Base-by-base conservation (phyloP, 2,329 filamentous ascomycete species). In the Neofusicoccum umdonicola region DNA sequence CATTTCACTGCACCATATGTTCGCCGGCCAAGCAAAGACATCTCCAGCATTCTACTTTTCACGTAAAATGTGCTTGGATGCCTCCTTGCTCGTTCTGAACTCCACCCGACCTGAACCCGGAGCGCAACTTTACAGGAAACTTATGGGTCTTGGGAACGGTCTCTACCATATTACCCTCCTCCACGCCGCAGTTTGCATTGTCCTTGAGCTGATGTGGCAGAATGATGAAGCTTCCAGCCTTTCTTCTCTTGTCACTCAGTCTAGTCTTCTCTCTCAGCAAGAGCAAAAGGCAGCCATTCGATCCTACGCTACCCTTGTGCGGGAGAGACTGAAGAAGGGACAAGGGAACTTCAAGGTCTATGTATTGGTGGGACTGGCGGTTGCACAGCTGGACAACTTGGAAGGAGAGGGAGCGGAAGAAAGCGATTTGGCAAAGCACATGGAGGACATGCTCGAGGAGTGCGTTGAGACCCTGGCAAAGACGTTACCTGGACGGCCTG, bases 71-170 rank as follows among this genome's bases (percentile, higher is more conserved):
- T 81, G 78, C 66, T 66, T 84, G 2, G 83, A 86, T 41, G 70
- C 76, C 1, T 77, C 79, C 15, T 70, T 67, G 70, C 85, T 89
- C 13, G 89, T 93, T 73, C 88, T 96, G 83, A 90, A 85, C 73
- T 90, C 93, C 72, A 79, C 35, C n/a, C 41, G 47, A 5, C 42
- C 56, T 19, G 31, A 19, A 4, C 56, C 27, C 7, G 31, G 39
- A 5, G 35, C 42, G 11, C 27, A 4, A 4, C 19, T 19, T 12
- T 60, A 35, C 6, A 37, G 9, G 12, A 60, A 47, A n/a, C 41
- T 60, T 2, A 45, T 60, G 42, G 27, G 41, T 9, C 56, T 60
- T 4, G 56, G 56, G 2, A 60, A 60, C 12, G 56, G 56, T 2
- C 44, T 60, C 27, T 45, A 47, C 27, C 56, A 60, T 31, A 47